A percentile compares a stretch with the other conserved stretches of the same genome.
Evolutionary conservation across 495 filamentous ascomycete genomes (phyloP).

Genomic region (Daldinia concentrica): DNA sequence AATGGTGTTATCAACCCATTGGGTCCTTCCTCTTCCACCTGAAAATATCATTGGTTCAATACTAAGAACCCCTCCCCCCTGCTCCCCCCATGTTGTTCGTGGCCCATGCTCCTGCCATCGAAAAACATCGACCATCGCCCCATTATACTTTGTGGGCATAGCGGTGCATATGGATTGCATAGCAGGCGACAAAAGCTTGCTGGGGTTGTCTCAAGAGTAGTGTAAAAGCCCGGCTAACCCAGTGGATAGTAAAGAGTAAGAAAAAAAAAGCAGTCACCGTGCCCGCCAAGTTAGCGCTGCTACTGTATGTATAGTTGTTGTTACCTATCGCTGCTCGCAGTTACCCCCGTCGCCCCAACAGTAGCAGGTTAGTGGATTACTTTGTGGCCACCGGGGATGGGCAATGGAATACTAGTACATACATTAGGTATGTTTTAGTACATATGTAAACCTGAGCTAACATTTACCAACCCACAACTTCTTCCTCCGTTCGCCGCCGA

Average conservation of each 20-base stretch:
- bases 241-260: conserved; percentile 6
- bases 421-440: neutral
- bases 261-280: conserved; percentile 1
- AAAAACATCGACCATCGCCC: conserved; percentile 29
- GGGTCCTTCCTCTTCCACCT: conserved; percentile 10
- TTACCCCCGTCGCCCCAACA: conserved; percentile 31
- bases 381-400: neutral
- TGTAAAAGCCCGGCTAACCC: conserved; percentile 14
- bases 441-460: conserved; percentile 26
- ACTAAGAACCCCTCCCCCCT: conserved; percentile 27
- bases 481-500: conserved; percentile 16
- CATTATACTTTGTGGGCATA: conserved; percentile 20
- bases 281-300: conserved; percentile 6
- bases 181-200: conserved; percentile 16
- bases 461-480: conserved; percentile 17
- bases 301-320: neutral
- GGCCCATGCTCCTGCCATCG: conserved; percentile 32
- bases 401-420: neutral
- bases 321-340: conserved; percentile 2
- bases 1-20: conserved; percentile 37
- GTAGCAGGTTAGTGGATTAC: neutral
- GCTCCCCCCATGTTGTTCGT: conserved; percentile 5
- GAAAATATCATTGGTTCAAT: conserved; percentile 10
- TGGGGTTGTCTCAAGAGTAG: conserved; percentile 17
- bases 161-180: conserved; percentile 22